These are phyloP conservation scores for Apiospora saccharicola DNA, from an alignment of 2,329 filamentous ascomycete genomes.

Conservation along the genomic window DNA sequence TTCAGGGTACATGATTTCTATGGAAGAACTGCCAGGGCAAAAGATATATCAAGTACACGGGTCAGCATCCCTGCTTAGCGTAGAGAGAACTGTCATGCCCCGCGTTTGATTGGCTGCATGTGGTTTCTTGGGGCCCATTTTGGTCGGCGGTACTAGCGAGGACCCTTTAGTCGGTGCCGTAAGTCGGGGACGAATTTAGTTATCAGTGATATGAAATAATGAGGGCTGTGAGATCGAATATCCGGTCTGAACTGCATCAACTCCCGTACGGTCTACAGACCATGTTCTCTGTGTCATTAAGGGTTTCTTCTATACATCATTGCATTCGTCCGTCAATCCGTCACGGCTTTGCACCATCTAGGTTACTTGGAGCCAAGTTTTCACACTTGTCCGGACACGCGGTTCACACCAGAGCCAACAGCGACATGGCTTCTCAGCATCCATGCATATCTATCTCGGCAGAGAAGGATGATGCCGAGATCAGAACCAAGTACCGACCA, in stretches of 20 bases:
- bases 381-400: not conserved
- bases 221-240: not conserved
- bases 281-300: not conserved
- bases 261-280: no score
- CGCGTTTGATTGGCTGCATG: not conserved
- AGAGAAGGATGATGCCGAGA: not conserved
- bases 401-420: not conserved
- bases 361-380: not conserved
- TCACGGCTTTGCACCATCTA: not conserved
- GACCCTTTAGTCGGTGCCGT: not conserved
- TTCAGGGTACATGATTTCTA: no score
- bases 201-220: not conserved
- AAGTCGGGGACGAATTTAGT: not conserved
- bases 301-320: not conserved
- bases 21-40: no score
- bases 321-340: not conserved
- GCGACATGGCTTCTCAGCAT: accelerated
- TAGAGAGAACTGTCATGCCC: not conserved
- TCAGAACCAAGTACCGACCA: slow-evolving; percentile 55
- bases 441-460: not conserved
- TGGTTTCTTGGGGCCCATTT: not conserved
- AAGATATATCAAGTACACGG: not conserved
- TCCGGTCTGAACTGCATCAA: not conserved
- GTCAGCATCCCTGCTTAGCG: not conserved
- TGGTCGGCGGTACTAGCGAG: not conserved